These are phyloP conservation scores for Fusarium sp. DNA, from an alignment of 2,329 filamentous ascomycete species.

Conservation along the genomic window DNA sequence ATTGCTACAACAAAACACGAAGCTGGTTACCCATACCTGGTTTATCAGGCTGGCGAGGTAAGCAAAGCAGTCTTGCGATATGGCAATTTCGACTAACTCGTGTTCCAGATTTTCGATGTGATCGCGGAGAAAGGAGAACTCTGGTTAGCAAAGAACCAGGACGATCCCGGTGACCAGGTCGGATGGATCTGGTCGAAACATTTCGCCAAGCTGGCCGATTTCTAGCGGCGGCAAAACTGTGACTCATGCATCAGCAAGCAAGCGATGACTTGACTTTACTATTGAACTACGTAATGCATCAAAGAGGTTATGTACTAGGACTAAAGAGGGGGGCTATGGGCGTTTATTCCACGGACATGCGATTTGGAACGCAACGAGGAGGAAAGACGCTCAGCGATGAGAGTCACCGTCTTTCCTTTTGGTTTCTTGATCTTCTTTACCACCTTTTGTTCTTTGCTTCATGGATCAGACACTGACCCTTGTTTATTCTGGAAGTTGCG, in stretches of 20 bases:
- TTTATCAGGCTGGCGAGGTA: conserved; percentile 92
- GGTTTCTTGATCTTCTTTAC: conserved; percentile 29
- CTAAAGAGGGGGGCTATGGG: conserved; percentile 34
- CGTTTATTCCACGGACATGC: conserved; percentile 40
- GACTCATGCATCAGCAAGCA: conserved; percentile 24
- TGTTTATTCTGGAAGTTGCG: conserved; percentile 25
- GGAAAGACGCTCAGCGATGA: conserved; percentile 23
- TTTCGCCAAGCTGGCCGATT: conserved; percentile 74
- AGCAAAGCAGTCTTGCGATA: conserved; percentile 40
- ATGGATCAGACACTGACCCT: conserved; percentile 18
- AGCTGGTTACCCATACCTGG: conserved; percentile 93
- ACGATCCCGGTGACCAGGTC: conserved; percentile 78
- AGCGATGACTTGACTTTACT: conserved; percentile 22
- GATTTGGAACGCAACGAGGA: conserved; percentile 33
- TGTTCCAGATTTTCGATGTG: conserved; percentile 77
- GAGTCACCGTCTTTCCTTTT: conserved; percentile 24
- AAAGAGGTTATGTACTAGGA: conserved; percentile 40
- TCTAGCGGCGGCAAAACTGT: conserved; percentile 41
- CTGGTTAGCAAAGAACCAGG: conserved; percentile 97
- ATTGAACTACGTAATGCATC: conserved; percentile 38
- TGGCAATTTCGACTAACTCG: not conserved
- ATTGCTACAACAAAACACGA: conserved; percentile 92
- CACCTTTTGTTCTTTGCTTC: conserved; percentile 12
- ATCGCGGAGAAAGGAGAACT: conserved; percentile 97
- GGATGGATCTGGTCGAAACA: conserved; percentile 99